A percentile compares a stretch with the other conserved stretches of the same genome.
Conservation (phyloP, 495 filamentous ascomycete genomes). For the Penicillium salamii region DNA sequence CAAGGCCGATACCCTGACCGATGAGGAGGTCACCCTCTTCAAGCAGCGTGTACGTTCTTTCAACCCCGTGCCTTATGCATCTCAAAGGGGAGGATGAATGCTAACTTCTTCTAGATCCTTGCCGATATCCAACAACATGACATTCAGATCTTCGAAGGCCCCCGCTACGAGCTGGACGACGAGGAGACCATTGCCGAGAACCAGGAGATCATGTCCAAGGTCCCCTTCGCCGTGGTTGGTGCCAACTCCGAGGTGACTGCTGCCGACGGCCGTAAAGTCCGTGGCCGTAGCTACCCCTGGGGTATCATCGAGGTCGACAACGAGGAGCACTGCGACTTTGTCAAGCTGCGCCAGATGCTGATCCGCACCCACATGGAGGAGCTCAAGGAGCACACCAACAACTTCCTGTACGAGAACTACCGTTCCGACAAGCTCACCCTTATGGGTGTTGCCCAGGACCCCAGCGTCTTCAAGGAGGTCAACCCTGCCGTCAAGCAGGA, state of each 20-base stretch:
- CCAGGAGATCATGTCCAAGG: constrained; percentile 99
- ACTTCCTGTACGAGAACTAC: constrained; percentile 98
- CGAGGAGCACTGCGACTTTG: constrained; percentile 99
- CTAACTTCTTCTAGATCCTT: constrained; percentile 67
- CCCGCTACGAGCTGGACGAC: constrained; percentile 96
- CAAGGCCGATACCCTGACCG: constrained; percentile 96
- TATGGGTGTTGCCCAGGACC: constrained; percentile 98
- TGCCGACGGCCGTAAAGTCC: constrained; percentile 90
- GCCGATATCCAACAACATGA: constrained; percentile 94
- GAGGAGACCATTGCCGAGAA: constrained; percentile 99
- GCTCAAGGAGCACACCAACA: constrained; percentile 99
- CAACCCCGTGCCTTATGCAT: not conserved
- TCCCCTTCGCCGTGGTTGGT: constrained; percentile 96
- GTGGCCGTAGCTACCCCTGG: constrained; percentile 96
- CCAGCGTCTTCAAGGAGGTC: constrained; percentile 99
- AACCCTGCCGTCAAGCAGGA: constrained; percentile 99
- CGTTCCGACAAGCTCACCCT: constrained; percentile 96
- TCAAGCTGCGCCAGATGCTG: constrained; percentile 99
- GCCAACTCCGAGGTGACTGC: constrained; percentile 89
- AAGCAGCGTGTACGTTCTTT: constrained; percentile 78
- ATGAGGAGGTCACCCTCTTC: constrained; percentile 90
- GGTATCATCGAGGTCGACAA: constrained; percentile 99
- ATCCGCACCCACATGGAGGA: constrained; percentile 99
- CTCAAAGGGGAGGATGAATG: constrained; percentile 3
- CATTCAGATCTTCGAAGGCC: constrained; percentile 98